These are phyloP conservation scores for Xylariaceae sp. DNA, from an alignment of 2,329 filamentous ascomycete species.

Conservation along the genomic window DNA sequence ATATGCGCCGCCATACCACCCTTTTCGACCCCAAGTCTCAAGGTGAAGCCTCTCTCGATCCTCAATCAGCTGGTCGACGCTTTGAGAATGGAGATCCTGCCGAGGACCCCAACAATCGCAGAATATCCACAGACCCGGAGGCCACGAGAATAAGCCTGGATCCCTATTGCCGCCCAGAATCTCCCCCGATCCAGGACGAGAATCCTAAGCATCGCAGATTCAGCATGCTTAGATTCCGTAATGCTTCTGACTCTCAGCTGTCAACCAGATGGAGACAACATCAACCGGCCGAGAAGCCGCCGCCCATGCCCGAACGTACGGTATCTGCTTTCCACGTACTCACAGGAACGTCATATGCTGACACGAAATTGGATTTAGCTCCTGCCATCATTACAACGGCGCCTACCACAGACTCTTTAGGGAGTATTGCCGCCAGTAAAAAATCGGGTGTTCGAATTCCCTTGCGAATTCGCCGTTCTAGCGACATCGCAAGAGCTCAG, in stretches of 20 bases:
- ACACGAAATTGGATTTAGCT: constrained; percentile 49
- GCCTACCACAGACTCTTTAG: constrained; percentile 69
- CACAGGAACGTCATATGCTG: constrained; percentile 24
- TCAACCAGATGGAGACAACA: constrained; percentile 77
- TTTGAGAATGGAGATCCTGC: constrained; percentile 21
- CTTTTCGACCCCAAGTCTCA: constrained; percentile 38
- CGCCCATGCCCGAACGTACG: constrained; percentile 64
- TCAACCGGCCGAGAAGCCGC: constrained; percentile 57
- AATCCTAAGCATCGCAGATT: constrained; percentile 65
- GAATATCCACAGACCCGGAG: constrained; percentile 31
- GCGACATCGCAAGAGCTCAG: constrained; percentile 52
- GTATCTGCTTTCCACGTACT: constrained; percentile 1
- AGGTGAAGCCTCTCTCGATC: constrained; percentile 29
- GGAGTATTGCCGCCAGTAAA: constrained; percentile 57
- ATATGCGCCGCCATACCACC: constrained; percentile 61
- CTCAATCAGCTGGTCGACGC: constrained; percentile 21
- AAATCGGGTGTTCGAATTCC: constrained; percentile 60
- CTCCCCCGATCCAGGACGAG: constrained; percentile 61
- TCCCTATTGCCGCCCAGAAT: constrained; percentile 48
- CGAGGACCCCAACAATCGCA: constrained; percentile 28
- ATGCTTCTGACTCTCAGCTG: constrained; percentile 91
- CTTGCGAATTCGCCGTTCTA: constrained; percentile 58
- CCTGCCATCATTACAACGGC: constrained; percentile 89
- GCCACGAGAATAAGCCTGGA: constrained; percentile 35
- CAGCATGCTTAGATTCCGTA: constrained; percentile 80